A percentile compares a stretch with the other conserved stretches of the same genome.
Conservation (phyloP, 108 stramenopile species). For the Aurantiochytrium sp. region DNA sequence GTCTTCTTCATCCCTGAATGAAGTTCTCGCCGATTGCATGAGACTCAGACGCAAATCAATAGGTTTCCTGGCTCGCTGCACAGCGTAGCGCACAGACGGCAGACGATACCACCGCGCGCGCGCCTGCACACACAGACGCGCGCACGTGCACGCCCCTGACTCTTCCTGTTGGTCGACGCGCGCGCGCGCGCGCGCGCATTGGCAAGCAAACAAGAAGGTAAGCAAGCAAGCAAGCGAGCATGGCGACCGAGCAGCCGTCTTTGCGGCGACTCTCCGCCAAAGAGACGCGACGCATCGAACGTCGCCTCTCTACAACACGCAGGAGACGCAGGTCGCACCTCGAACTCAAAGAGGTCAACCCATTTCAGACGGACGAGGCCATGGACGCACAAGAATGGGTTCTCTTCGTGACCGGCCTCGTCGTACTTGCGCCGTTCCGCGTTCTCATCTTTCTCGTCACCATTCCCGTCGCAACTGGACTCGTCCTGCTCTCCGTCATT, state of each 20-base stretch:
- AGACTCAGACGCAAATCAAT: too few species aligned
- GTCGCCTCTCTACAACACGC: background rate
- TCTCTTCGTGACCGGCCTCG: background rate
- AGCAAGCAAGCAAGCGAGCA: background rate
- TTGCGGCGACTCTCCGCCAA: background rate
- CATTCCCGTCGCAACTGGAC: background rate
- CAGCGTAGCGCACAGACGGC: too few species aligned
- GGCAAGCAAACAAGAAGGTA: background rate
- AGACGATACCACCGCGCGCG: too few species aligned
- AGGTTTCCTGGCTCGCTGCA: too few species aligned
- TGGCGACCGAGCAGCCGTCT: background rate
- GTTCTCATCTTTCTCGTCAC: background rate
- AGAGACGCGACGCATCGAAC: background rate
- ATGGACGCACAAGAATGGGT: background rate
- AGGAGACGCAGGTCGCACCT: background rate
- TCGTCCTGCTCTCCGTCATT: background rate
- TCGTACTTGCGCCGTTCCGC: background rate
- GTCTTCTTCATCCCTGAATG: too few species aligned
- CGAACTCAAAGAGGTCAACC: background rate
- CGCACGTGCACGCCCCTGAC: too few species aligned
- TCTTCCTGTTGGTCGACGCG: too few species aligned
- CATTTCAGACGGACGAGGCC: background rate
- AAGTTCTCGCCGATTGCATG: too few species aligned
- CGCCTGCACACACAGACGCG: too few species aligned
- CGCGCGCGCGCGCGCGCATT: too few species aligned